Evolutionary conservation across 352 stramenopile genomes (phyloP), one percentile per base, ranked within the genome.

Genomic region (Globisporangium spiculum): DNA sequence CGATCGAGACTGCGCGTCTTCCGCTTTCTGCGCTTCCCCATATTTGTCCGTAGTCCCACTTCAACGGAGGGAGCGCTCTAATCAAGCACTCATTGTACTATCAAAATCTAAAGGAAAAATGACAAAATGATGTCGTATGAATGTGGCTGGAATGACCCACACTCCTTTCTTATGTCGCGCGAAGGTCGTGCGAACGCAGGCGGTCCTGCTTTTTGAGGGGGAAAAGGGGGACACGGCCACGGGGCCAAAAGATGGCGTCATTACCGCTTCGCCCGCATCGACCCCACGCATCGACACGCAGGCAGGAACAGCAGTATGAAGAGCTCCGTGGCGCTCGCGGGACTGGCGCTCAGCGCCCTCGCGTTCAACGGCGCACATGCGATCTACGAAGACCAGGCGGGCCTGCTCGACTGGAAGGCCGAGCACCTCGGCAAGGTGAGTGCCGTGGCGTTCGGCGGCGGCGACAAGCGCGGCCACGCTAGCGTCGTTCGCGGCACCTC

Each of bases 311-410:
- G 50, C 50, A 58, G n/a, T 16, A 64, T 57, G 52, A 69, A 56
- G 41, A 69, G 54, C 20, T 36, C 57, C 20, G 55, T 58, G 20
- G 58, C 58, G 52, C 65, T 52, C 44, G 44, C 44, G 18, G 44
- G 44, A 52, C 44, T 79, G 22, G 66, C 73, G 68, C 71, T 87
- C 34, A 76, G 64, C 63, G 27, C 55, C 6, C 56, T 62, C 10
- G n/a, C 24, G 44, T 30, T 81, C 50, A 56, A 70, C 24, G 27
- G 55, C 18, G 53, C 70, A 27, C 60, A 36, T 56, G 84, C 73
- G 20, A 79, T 95, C 55, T 93, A 82, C 69, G 81, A 88, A 46
- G 88, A 95, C 69, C 88, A 95, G 65, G 83, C 80, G 5, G 88
- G 85, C 3, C 72, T 93, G 64, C 86, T 93, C 60, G 88, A 95